Conservation (phyloP, 306 rosid genomes). For the Gastrolobium villosum region DNA sequence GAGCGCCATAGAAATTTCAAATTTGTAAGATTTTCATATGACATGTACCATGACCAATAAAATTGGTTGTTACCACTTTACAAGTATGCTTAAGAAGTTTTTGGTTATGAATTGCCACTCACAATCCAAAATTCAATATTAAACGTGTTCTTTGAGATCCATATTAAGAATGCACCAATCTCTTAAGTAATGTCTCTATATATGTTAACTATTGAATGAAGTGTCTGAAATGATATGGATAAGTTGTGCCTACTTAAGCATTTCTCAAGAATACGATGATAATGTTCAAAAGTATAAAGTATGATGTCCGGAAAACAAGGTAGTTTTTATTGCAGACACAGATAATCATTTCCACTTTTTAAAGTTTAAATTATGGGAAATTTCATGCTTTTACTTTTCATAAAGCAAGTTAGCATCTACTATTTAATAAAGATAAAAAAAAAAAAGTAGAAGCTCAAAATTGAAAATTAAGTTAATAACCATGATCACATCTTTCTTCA, state of each 20-base stretch:
- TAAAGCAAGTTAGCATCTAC: slow-evolving; percentile 51
- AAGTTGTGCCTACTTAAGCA: neutral
- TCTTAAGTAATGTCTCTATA: neutral
- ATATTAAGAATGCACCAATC: neutral
- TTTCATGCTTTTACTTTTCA: slow-evolving; percentile 59
- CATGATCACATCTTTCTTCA: slow-evolving; percentile 55
- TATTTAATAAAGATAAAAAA: slow-evolving; percentile 43
- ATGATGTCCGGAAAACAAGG: slow-evolving; percentile 50
- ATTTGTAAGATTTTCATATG: slow-evolving; percentile 1
- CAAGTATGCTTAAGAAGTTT: neutral
- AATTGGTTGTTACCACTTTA: slow-evolving; percentile 6
- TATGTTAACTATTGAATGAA: neutral
- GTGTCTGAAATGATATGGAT: neutral
- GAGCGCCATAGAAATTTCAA: slow-evolving; percentile 14
- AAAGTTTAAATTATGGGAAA: slow-evolving; percentile 58
- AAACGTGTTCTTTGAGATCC: neutral
- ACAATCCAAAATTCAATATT: neutral
- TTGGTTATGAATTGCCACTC: neutral
- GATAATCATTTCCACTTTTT: slow-evolving; percentile 46
- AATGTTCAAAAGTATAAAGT: slow-evolving; percentile 37
- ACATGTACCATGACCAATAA: slow-evolving; percentile 44
- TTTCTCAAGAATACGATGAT: neutral
- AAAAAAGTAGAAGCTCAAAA: slow-evolving; percentile 50
- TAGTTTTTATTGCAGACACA: slow-evolving; percentile 44
- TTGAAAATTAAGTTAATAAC: slow-evolving; percentile 57